Percentiles rank a stretch among this genome's conserved stretches.
These are phyloP conservation scores for Leishmania arabica DNA, from an alignment of 208 protist species.

Conservation along the genomic window DNA sequence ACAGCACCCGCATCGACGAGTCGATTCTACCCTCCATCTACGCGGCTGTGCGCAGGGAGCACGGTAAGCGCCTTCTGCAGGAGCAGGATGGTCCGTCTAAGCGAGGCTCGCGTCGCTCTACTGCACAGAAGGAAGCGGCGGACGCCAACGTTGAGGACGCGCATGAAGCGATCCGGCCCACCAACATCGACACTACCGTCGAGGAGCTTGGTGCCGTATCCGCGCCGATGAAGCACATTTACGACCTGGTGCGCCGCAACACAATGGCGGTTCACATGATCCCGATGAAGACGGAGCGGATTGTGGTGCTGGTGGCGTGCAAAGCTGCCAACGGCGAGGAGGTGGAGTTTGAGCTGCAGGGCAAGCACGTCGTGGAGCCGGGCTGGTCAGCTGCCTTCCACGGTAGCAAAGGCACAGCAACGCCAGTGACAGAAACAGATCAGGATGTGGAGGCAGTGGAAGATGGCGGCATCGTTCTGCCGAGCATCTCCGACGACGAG, in stretches of 20 bases:
- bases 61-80: slow-evolving; percentile 94
- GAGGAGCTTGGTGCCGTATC: slow-evolving; percentile 62
- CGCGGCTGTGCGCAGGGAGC: slow-evolving; percentile 97
- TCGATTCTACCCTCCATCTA: slow-evolving; percentile 98
- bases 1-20: slow-evolving; percentile 89
- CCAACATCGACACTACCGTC: slow-evolving; percentile 71
- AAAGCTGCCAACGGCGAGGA: slow-evolving; percentile 45
- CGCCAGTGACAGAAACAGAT: slow-evolving; percentile 24
- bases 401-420: slow-evolving; percentile 9
- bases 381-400: slow-evolving; percentile 85
- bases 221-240: slow-evolving; percentile 62
- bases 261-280: slow-evolving; percentile 88
- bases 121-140: not conserved
- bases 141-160: slow-evolving; percentile 88
- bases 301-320: slow-evolving; percentile 55
- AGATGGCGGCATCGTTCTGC: slow-evolving; percentile 55
- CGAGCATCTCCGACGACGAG: slow-evolving; percentile 79
- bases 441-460: slow-evolving; percentile 56
- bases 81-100: slow-evolving; percentile 72
- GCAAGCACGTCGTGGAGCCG: slow-evolving; percentile 70
- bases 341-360: slow-evolving; percentile 65
- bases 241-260: slow-evolving; percentile 81
- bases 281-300: slow-evolving; percentile 72
- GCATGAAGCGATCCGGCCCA: slow-evolving; percentile 92
- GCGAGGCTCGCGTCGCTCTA: slow-evolving; percentile 37